Conservation (phyloP, 305 asterid species). For the Solanum aculeatissimum region DNA sequence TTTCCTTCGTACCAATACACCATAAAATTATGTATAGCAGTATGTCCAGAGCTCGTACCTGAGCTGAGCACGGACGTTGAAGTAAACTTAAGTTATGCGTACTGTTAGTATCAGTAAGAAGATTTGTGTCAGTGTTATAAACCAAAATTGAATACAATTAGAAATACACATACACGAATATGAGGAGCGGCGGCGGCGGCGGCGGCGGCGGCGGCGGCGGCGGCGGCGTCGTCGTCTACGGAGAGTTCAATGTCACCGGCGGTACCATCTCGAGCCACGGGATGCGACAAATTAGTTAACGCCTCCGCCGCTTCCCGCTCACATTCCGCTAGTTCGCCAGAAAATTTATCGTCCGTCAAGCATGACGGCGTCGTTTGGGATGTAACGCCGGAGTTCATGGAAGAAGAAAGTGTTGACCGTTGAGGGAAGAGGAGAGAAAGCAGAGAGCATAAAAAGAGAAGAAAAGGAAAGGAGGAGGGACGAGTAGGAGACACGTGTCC, state of each 20-base stretch:
- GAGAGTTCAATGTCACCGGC: not conserved
- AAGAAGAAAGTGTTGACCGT: not conserved
- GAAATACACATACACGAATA: not conserved
- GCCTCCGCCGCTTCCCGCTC: slow-evolving; percentile 32
- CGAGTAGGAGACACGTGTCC: not conserved
- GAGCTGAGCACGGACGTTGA: not conserved
- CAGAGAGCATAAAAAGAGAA: not conserved
- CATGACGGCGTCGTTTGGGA: not conserved
- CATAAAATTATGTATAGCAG: not conserved
- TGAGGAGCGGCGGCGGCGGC: not conserved
- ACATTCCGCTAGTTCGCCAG: slow-evolving; percentile 1
- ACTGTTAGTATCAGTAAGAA: not conserved
- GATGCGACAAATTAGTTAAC: slow-evolving; percentile 17
- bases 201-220: not conserved
- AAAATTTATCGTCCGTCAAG: not conserved
- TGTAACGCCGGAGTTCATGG: not conserved
- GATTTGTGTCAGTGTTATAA: not conserved
- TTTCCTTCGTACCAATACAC: not conserved
- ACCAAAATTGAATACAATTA: not conserved
- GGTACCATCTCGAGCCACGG: not conserved
- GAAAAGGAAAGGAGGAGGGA: not conserved
- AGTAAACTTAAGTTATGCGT: not conserved
- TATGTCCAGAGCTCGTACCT: not conserved
- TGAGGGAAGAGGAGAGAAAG: not conserved
- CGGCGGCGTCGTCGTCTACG: no score